Conservation (phyloP, 495 filamentous ascomycete genomes). For the Polyplosphaeria fusca region DNA sequence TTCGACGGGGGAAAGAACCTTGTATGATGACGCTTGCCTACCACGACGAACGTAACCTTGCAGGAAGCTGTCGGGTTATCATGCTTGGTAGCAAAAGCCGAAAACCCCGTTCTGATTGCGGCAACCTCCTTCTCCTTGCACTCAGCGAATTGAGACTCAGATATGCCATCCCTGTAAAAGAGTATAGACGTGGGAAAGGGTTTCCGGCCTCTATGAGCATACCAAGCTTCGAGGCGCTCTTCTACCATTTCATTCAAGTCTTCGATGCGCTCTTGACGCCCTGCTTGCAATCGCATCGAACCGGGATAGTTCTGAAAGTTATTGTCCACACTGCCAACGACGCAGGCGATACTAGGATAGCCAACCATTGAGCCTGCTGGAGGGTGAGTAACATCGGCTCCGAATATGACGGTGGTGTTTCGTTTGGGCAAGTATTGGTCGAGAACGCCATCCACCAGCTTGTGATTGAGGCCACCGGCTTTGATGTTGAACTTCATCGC, state of each 20-base stretch:
- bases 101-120: not conserved
- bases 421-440: not conserved
- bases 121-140: conserved; percentile 2
- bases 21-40: conserved; percentile 11
- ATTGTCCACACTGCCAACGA: conserved; percentile 11
- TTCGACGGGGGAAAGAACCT: not conserved
- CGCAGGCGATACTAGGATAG: conserved; percentile 11
- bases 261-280: conserved; percentile 9
- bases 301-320: conserved; percentile 12
- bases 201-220: not conserved
- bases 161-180: conserved; percentile 22
- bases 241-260: conserved; percentile 7
- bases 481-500: conserved; percentile 17
- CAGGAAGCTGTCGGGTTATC: not conserved
- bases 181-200: conserved; percentile 1
- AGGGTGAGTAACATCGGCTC: conserved; percentile 22
- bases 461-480: conserved; percentile 5
- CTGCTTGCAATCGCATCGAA: conserved; percentile 13
- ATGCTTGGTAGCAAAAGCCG: not conserved
- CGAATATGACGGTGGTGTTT: conserved; percentile 5
- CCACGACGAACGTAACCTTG: conserved; percentile 8
- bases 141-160: conserved; percentile 12
- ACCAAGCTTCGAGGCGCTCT: conserved; percentile 14
- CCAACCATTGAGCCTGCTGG: not conserved
- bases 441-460: not conserved